Evolutionary conservation across 2,329 filamentous ascomycete genomes (phyloP).

Genomic region (Aspergillus aculeatus): DNA sequence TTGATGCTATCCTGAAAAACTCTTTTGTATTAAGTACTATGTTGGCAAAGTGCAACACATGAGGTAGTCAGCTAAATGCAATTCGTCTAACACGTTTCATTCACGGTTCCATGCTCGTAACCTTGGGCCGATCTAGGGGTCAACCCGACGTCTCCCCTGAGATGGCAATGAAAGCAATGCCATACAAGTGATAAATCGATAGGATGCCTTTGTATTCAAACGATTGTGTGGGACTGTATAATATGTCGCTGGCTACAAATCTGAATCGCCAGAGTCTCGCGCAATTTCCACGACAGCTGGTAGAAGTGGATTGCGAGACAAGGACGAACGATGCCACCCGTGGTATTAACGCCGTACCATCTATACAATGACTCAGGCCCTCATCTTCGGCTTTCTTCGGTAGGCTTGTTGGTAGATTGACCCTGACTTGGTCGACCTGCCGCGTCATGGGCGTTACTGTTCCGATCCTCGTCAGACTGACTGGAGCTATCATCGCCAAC

Average conservation of each 20-base stretch:
- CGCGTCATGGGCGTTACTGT: slow-evolving; percentile 20
- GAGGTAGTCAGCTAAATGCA: slow-evolving; percentile 14
- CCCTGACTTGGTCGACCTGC: slow-evolving; percentile 17
- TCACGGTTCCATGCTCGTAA: slow-evolving; percentile 9
- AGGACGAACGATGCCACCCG: background rate
- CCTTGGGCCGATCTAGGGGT: background rate
- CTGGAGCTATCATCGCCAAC: slow-evolving; percentile 48
- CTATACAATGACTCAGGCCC: background rate
- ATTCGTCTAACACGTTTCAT: slow-evolving; percentile 15
- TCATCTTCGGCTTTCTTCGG: slow-evolving; percentile 9
- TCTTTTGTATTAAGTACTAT: slow-evolving; percentile 12
- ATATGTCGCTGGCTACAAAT: background rate
- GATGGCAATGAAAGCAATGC: slow-evolving; percentile 22
- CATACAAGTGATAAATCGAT: slow-evolving; percentile 31
- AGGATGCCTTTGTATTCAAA: slow-evolving; percentile 28
- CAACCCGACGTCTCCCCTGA: slow-evolving; percentile 20
- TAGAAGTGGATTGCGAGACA: background rate
- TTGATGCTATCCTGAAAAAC: background rate
- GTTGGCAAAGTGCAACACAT: slow-evolving; percentile 14
- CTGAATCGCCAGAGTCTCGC: slow-evolving; percentile 13
- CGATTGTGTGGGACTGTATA: slow-evolving; percentile 14
- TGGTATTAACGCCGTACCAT: slow-evolving; percentile 32
- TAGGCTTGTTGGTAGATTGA: slow-evolving; percentile 57
- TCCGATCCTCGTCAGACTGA: slow-evolving; percentile 49
- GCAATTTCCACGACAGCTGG: slow-evolving; percentile 12